Evolutionary conservation across 495 filamentous ascomycete species (phyloP), one percentile per base, ranked within the genome.

Genomic region (Penicillium coffeae): DNA sequence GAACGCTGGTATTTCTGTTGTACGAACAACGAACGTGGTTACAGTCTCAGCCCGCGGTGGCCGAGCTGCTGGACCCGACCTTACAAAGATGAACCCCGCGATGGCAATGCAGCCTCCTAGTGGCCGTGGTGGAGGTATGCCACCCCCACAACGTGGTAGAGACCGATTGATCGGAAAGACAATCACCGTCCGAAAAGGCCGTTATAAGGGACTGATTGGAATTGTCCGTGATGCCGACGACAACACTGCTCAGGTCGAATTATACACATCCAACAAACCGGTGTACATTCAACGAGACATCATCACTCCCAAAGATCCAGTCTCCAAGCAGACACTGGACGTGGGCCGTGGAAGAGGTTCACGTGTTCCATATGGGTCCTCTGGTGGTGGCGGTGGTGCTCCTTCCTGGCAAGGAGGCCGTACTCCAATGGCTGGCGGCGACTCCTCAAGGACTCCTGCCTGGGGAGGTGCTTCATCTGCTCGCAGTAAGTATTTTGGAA

Each of bases 211-310:
- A 42, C 73, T 96, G 12, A 76, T 99, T 39, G 94, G 94, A 53
- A 95, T 95, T 47, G 88, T 99, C 54, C 95, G 94, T 59, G 90
- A 97, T 60, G 82, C 94, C 0, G 91, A 87, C 0, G 90, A 94
- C 48, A 78, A 76, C 0, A 82, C 86, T 51, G 92, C 88, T 21
- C 84, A 90, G 16, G 86, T 99, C 30, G 94, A 97, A 66, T 74
- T 99, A 20, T 91, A 96, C 65, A 87, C 89, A 18, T 93, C 91
- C 68, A 85, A 81, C 69, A 96, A 95, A 74, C 81, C 84, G 6
- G 83, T 97, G 43, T 85, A 83, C 13, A 80, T 97, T 21, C 76
- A 80, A 2, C 93, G 92, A 64, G 83, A 86, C 3, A 77, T 83
- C 45, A 72, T 97, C 8, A 76, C 77, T 1, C 85, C 93, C 55